phyloP scores from a whole-genome alignment of 345 rosid genomes.

The Pistacia integerrima region DNA sequence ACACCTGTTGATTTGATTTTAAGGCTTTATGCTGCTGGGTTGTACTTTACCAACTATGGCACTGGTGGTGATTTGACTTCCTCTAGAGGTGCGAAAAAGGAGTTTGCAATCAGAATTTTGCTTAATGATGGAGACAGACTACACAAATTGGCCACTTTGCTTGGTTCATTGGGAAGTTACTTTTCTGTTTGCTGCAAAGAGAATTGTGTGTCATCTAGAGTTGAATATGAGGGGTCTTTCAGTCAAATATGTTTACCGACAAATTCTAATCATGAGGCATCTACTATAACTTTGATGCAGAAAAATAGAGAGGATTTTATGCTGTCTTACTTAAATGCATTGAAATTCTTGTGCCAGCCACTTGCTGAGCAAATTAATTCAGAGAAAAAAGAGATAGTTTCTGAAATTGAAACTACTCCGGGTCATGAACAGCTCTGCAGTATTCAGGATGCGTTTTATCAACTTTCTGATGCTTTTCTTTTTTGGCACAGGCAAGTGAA shows the following conservation, averaged over 20 bases:
- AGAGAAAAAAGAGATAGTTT: slow-evolving; percentile 54
- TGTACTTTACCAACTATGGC: slow-evolving; percentile 38
- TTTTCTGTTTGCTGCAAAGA: slow-evolving; percentile 37
- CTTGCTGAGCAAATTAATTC: slow-evolving; percentile 68
- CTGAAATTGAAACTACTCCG: slow-evolving; percentile 41
- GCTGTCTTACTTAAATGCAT: slow-evolving; percentile 48
- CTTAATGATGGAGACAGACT: slow-evolving; percentile 45
- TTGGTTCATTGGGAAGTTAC: slow-evolving; percentile 46
- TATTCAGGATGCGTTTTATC: slow-evolving; percentile 60
- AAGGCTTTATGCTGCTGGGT: slow-evolving; percentile 69
- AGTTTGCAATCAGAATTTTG: slow-evolving; percentile 39
- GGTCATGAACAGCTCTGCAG: slow-evolving; percentile 41
- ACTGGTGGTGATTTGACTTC: slow-evolving; percentile 34
- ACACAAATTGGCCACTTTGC: slow-evolving; percentile 44
- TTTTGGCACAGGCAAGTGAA: slow-evolving; percentile 51
- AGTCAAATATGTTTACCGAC: slow-evolving; percentile 25
- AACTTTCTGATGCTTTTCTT: slow-evolving; percentile 51
- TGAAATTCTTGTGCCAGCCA: slow-evolving; percentile 80
- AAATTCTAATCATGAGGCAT: slow-evolving; percentile 28
- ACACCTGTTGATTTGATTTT: slow-evolving; percentile 55
- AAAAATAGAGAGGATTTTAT: slow-evolving; percentile 38
- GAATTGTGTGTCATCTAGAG: slow-evolving; percentile 22
- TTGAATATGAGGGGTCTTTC: slow-evolving; percentile 21
- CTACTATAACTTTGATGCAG: slow-evolving; percentile 27
- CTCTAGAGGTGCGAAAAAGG: slow-evolving; percentile 37